Evolutionary conservation across 345 rosid genomes (phyloP).

Genomic region (Corymbia maculata): DNA sequence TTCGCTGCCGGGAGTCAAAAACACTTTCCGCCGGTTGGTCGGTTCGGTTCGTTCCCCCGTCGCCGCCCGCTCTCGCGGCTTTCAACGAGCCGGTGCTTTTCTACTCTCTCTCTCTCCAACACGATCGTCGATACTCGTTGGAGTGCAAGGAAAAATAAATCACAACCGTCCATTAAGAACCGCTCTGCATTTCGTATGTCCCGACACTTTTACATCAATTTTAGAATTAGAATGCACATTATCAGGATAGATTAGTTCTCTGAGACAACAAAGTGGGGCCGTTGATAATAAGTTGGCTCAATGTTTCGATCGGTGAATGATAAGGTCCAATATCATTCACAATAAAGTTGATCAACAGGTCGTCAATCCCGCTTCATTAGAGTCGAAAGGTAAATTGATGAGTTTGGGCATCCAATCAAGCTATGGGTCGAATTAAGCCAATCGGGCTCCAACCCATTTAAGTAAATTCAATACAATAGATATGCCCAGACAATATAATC

Average conservation of each 20-base stretch:
- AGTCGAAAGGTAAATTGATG: background rate
- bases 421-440: fast-evolving
- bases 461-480: background rate
- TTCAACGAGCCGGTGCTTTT: background rate
- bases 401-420: background rate
- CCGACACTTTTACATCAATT: no score
- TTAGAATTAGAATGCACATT: background rate
- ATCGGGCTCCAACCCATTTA: background rate
- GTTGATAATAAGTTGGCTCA: fast-evolving
- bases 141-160: no score
- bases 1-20: conserved; percentile 2
- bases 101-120: no score
- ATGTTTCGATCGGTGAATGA: background rate
- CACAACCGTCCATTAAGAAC: no score
- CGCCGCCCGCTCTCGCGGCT: background rate
- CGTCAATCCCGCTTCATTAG: fast-evolving
- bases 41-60: background rate
- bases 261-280: background rate
- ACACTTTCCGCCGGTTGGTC: background rate
- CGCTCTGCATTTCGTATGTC: no score
- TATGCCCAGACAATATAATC: fast-evolving
- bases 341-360: background rate
- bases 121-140: no score
- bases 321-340: fast-evolving
- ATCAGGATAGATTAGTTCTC: background rate